phyloP scores from a whole-genome alignment of 768 basidiomycete genomes.

The Naganishia friedmannii region DNA sequence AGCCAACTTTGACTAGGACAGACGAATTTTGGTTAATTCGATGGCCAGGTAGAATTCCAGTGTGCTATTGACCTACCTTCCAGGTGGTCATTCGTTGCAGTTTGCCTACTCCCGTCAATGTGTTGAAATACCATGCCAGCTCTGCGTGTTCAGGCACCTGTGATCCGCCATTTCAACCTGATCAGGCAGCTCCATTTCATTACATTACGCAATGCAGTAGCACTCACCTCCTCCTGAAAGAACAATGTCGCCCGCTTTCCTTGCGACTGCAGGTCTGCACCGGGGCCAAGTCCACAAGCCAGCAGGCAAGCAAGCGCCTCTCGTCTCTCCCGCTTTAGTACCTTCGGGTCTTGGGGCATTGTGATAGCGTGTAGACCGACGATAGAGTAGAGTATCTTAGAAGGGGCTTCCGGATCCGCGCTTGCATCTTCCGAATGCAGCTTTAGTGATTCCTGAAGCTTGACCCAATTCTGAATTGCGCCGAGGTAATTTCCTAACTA shows the following conservation, averaged over 20 bases:
- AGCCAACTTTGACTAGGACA: conserved; percentile 67
- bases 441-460: conserved; percentile 60
- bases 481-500: conserved; percentile 93
- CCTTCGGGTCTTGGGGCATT: conserved; percentile 74
- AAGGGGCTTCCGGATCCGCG: conserved; percentile 52
- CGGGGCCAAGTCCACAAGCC: conserved; percentile 78
- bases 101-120: conserved; percentile 75
- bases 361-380: conserved; percentile 95
- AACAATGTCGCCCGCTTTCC: conserved; percentile 60
- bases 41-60: too few relatives aligned
- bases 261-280: conserved; percentile 47
- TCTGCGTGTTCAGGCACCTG: conserved; percentile 83
- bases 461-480: conserved; percentile 83
- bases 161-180: not conserved
- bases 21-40: not conserved
- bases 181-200: conserved; percentile 1
- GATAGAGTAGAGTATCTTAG: conserved; percentile 71
- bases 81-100: conserved; percentile 91
- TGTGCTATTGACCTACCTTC: conserved; percentile 64
- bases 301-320: conserved; percentile 80
- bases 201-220: not conserved
- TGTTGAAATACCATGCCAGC: conserved; percentile 83
- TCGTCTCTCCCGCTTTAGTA: conserved; percentile 62
- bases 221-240: conserved; percentile 79
- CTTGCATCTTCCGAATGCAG: conserved; percentile 31